Evolutionary conservation across 2,329 filamentous ascomycete species (phyloP).

Genomic region (Monilinia polystroma): DNA sequence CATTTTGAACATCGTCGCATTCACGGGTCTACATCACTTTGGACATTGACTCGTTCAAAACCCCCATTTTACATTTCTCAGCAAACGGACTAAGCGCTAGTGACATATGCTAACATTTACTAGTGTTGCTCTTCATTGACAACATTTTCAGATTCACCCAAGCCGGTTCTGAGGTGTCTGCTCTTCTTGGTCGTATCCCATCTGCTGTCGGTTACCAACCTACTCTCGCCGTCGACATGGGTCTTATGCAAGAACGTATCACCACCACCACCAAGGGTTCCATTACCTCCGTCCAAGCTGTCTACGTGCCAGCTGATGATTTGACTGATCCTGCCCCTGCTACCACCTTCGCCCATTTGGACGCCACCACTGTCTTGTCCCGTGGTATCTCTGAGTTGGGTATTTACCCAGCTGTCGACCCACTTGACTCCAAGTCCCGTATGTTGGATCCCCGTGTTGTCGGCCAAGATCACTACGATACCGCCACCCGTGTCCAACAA

Average conservation of each 20-base stretch:
- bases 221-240: slow-evolving; percentile 98
- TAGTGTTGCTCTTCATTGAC: slow-evolving; percentile 98
- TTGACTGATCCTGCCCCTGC: slow-evolving; percentile 99
- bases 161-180: slow-evolving; percentile 99
- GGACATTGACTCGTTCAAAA: too few relatives aligned
- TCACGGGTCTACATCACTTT: too few relatives aligned
- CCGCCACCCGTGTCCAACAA: slow-evolving; percentile 93
- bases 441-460: slow-evolving; percentile 99
- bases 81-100: background rate
- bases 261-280: slow-evolving; percentile 99
- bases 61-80: too few relatives aligned
- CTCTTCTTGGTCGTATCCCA: slow-evolving; percentile 97
- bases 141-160: slow-evolving; percentile 99
- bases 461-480: slow-evolving; percentile 96
- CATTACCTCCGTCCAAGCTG: slow-evolving; percentile 99
- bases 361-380: slow-evolving; percentile 99
- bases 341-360: slow-evolving; percentile 99
- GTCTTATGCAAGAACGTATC: slow-evolving; percentile 99
- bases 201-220: slow-evolving; percentile 99
- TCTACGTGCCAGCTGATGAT: slow-evolving; percentile 99
- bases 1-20: too few relatives aligned
- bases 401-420: slow-evolving; percentile 99
- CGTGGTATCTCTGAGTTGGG: slow-evolving; percentile 99
- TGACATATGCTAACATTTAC: slow-evolving; percentile 33
- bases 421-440: slow-evolving; percentile 98